A percentile compares a stretch with the other conserved stretches of the same genome.
These are phyloP conservation scores for Raffaelea deltoideospora DNA, from an alignment of 2,329 filamentous ascomycete genomes.

Conservation along the genomic window DNA sequence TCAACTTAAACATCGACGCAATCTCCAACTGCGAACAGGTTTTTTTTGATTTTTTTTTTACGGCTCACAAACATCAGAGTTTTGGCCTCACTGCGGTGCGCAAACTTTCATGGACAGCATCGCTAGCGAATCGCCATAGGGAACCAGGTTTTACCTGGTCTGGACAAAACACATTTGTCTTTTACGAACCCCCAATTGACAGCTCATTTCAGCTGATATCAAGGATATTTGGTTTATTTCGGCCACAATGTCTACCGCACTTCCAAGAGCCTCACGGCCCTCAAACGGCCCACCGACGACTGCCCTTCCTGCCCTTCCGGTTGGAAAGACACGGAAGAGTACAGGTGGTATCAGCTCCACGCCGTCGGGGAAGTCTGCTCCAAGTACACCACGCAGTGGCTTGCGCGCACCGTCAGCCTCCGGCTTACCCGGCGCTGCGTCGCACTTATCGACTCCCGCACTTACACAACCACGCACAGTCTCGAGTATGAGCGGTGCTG, in stretches of 20 bases:
- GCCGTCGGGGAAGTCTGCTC: constrained; percentile 36
- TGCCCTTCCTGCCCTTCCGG: constrained; percentile 59
- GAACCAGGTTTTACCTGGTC: too few relatives aligned
- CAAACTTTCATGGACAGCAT: too few relatives aligned
- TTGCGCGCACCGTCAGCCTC: constrained; percentile 8
- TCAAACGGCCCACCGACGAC: constrained; percentile 57
- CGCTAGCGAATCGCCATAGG: too few relatives aligned
- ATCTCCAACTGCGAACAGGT: too few relatives aligned
- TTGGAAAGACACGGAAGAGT: constrained; percentile 57
- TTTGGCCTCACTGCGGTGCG: too few relatives aligned
- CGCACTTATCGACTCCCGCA: constrained; percentile 35
- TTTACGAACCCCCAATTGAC: too few relatives aligned
- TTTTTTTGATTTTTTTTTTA: too few relatives aligned
- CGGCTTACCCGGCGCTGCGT: constrained; percentile 15
- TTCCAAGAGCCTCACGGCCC: constrained; percentile 52
- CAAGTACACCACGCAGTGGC: constrained; percentile 31
- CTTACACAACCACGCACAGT: constrained; percentile 41
- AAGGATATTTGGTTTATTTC: too few relatives aligned
- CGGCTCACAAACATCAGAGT: too few relatives aligned
- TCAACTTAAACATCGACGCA: too few relatives aligned
- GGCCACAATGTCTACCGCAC: constrained; percentile 48
- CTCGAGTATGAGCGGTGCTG: constrained; percentile 39
- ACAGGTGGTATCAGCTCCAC: constrained; percentile 27
- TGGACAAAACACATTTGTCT: too few relatives aligned
- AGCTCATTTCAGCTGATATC: too few relatives aligned